Evolutionary conservation across 1,284 basidiomycete genomes (phyloP).

Genomic region (Xerocomus amazonicus): DNA sequence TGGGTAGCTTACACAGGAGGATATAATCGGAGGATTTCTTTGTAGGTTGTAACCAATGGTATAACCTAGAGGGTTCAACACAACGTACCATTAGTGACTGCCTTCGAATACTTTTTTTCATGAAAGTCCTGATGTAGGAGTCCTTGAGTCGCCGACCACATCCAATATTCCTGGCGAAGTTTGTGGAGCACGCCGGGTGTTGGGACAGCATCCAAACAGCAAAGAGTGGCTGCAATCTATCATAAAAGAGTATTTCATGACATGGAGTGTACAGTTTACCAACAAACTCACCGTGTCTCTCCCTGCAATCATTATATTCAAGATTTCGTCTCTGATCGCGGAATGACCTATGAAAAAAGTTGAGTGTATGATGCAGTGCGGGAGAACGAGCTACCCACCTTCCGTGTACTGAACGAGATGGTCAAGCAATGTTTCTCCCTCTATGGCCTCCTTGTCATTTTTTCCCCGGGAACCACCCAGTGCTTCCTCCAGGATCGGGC

Average conservation of each 20-base stretch:
- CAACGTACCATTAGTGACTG: slow-evolving; percentile 53
- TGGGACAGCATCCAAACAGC: slow-evolving; percentile 52
- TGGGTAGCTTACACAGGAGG: slow-evolving; percentile 47
- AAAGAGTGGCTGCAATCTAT: slow-evolving; percentile 47
- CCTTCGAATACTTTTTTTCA: slow-evolving; percentile 54
- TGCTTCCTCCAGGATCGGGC: slow-evolving; percentile 29
- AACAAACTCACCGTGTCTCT: slow-evolving; percentile 37
- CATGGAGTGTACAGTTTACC: no score
- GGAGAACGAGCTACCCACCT: no score
- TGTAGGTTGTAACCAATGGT: slow-evolving; percentile 2
- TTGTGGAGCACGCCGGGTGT: slow-evolving; percentile 43
- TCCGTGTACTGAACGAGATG: slow-evolving; percentile 31
- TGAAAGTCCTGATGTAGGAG: slow-evolving; percentile 52
- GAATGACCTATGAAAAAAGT: slow-evolving; percentile 30
- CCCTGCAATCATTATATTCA: slow-evolving; percentile 43
- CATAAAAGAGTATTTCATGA: no score
- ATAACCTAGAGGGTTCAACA: background rate
- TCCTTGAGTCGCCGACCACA: slow-evolving; percentile 40
- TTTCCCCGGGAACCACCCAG: slow-evolving; percentile 30
- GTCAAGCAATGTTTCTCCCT: slow-evolving; percentile 30
- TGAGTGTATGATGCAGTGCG: no score
- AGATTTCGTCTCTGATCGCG: slow-evolving; percentile 37
- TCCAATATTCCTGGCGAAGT: slow-evolving; percentile 51
- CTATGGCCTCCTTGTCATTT: slow-evolving; percentile 8
- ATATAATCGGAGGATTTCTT: slow-evolving; percentile 59